Evolutionary conservation across 78 protist genomes (phyloP).

Genomic region (Bigelowiella natans): DNA sequence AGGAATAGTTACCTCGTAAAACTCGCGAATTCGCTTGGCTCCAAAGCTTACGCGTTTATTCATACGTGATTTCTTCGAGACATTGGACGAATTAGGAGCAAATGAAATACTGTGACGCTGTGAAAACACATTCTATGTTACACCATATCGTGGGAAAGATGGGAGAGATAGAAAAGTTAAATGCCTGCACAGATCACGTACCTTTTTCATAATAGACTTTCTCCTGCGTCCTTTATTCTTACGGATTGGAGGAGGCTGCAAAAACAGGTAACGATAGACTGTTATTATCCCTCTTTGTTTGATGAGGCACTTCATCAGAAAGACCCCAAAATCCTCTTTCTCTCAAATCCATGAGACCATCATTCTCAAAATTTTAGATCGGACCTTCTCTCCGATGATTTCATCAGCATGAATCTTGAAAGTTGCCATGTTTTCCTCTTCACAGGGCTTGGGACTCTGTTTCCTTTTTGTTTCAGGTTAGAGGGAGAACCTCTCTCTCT

Average conservation of each 20-base stretch:
- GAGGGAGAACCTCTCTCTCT: too few relatives aligned
- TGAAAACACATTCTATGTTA: background rate
- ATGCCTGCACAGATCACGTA: too few relatives aligned
- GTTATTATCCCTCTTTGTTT: background rate
- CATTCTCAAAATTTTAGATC: too few relatives aligned
- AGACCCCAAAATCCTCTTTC: background rate
- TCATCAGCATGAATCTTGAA: background rate
- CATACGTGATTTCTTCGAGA: background rate
- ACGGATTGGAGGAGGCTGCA: background rate
- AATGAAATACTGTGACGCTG: background rate
- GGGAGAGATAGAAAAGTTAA: background rate
- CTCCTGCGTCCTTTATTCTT: background rate
- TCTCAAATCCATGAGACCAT: background rate
- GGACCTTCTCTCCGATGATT: background rate
- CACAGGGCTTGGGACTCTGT: too few relatives aligned
- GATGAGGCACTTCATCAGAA: background rate
- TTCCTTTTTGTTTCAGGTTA: too few relatives aligned
- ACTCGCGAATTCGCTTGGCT: background rate
- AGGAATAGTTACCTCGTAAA: background rate
- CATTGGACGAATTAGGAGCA: background rate
- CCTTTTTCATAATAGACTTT: background rate
- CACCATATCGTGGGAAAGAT: background rate
- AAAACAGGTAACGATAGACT: too few relatives aligned
- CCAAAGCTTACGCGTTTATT: background rate
- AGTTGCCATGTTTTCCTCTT: background rate